These are phyloP conservation scores for Ganoderma meredithae DNA, from an alignment of 1,284 basidiomycete species.

Conservation along the genomic window DNA sequence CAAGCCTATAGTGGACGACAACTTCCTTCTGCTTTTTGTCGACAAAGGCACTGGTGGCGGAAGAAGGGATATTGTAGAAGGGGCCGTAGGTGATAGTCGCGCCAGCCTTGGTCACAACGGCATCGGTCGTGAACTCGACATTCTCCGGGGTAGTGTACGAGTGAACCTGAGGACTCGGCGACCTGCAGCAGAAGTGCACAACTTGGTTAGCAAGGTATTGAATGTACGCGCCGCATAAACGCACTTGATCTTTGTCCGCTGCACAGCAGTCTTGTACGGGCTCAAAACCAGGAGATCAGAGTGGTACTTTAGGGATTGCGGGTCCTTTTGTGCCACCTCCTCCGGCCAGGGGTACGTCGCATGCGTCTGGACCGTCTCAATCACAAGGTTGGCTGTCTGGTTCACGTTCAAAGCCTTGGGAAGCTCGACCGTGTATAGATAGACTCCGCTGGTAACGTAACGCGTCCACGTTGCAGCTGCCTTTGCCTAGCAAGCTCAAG, in stretches of 20 bases:
- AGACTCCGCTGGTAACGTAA: conserved; percentile 43
- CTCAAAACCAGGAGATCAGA: conserved; percentile 82
- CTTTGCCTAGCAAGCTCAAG: background rate
- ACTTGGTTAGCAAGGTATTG: background rate
- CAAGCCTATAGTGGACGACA: conserved; percentile 83
- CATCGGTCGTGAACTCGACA: conserved; percentile 64
- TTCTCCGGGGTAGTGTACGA: conserved; percentile 72
- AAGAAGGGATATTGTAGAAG: conserved; percentile 76
- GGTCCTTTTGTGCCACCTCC: conserved; percentile 78
- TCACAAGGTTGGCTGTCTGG: conserved; percentile 74
- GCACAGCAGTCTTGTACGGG: conserved; percentile 83
- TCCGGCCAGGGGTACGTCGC: conserved; percentile 80
- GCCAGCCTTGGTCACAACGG: conserved; percentile 76
- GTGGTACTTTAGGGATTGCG: conserved; percentile 82
- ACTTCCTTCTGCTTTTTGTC: conserved; percentile 70
- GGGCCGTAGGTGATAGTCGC: conserved; percentile 90
- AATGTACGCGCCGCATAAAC: conserved; percentile 32
- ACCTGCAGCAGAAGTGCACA: conserved; percentile 48
- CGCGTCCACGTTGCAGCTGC: conserved; percentile 5
- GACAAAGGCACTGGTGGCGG: conserved; percentile 63
- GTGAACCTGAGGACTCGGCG: conserved; percentile 71
- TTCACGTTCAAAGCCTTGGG: conserved; percentile 58
- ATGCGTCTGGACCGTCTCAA: conserved; percentile 81
- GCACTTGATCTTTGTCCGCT: conserved; percentile 87
- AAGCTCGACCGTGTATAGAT: conserved; percentile 50